These are phyloP conservation scores for Kitagawia praeruptora DNA, from an alignment of 129 eudicot species.

Conservation along the genomic window DNA sequence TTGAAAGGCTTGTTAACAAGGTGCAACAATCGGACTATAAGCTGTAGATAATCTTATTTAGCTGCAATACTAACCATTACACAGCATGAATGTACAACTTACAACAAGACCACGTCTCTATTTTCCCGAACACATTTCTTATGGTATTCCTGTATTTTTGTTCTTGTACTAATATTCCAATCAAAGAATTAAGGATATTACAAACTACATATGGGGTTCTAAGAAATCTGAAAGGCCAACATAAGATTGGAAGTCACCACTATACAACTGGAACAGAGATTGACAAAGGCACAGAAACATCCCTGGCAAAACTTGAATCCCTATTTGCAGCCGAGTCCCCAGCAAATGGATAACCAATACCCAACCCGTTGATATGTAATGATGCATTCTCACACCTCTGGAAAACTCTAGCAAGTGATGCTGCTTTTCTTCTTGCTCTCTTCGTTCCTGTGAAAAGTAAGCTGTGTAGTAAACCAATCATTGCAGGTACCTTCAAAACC, in stretches of 20 bases:
- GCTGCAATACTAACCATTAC: neutral
- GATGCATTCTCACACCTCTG: constrained; percentile 58
- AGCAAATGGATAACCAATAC: constrained; percentile 48
- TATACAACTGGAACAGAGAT: constrained; percentile 55
- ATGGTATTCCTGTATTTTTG: constrained; percentile 2
- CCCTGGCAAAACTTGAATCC: constrained; percentile 45
- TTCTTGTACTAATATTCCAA: constrained; percentile 6
- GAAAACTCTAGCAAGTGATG: constrained; percentile 72
- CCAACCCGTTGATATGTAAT: constrained; percentile 42
- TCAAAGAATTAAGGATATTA: constrained; percentile 24
- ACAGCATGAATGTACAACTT: neutral
- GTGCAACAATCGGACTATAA: neutral
- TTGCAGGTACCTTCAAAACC: constrained; percentile 58
- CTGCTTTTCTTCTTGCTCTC: constrained; percentile 79
- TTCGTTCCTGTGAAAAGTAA: constrained; percentile 75
- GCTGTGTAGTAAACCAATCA: constrained; percentile 62
- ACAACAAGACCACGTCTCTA: neutral
- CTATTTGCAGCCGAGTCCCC: constrained; percentile 36
- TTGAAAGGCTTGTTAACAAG: neutral
- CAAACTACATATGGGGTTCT: constrained; percentile 2
- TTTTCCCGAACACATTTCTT: neutral
- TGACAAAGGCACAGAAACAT: constrained; percentile 45
- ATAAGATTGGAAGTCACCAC: constrained; percentile 13
- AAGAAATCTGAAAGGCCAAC: constrained; percentile 11
- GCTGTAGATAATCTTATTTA: neutral